Evolutionary conservation across 192 early-diverging fungal species (phyloP), one percentile per base, ranked within the genome.

Genomic region (Coemansia sp.): DNA sequence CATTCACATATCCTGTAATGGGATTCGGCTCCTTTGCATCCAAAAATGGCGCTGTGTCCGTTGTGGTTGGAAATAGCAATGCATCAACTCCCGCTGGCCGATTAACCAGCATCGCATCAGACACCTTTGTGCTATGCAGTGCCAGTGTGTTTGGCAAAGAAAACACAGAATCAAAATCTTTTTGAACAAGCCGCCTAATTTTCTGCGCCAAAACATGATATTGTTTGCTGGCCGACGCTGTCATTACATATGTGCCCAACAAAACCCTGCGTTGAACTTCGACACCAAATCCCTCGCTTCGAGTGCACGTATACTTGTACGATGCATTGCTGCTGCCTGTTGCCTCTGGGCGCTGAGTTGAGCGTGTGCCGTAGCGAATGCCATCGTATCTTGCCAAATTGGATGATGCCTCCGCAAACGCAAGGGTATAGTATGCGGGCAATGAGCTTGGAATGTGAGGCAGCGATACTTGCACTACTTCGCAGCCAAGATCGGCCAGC

Each of bases 321-420:
- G 74, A 77, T 3, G 75, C 79, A 57, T 70, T 74, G 47, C 19
- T 26, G 13, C 37, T 32, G 11, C 46, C 36, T 26, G n/a, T 12
- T 11, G 18, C 18, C 6, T 22, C 32, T 6, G 67, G 26, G 22
- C 49, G 54, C 32, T 13, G 22, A 5, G 10, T 18, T 4, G 55
- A 60, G 1, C 66, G 72, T 57, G 69, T 61, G 77, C 96, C 96
- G 74, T 92, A 98, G 61, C 93, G 86, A 8, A 94, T 65, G 7
- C 96, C 96, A 71, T 96, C 94, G 64, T 85, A 98, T 54, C 92
- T 84, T 51, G 94, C 89, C 51, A 98, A 72, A 69, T 98, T 98
- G 18, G 93, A 95, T 6, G 89, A 90, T 1, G 96, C 94, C 76
- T 98, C 96, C 6, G 96, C 95, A 22, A 90, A 85, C 6, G 91